These are phyloP conservation scores for Aspergillus spinulosporus DNA, from an alignment of 2,329 filamentous ascomycete species.

Conservation along the genomic window DNA sequence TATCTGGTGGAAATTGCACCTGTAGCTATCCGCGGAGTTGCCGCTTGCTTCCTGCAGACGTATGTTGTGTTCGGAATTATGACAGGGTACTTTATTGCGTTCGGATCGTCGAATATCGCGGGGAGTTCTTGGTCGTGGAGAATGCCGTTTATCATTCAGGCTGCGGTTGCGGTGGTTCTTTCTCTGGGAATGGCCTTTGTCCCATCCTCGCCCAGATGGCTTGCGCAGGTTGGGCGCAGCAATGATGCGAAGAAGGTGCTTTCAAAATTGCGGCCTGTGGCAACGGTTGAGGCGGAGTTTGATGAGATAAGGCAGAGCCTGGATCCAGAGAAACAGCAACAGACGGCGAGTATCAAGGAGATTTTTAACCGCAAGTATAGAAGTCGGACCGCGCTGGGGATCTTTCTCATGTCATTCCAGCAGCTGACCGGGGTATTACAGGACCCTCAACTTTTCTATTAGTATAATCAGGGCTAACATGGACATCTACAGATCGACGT, in stretches of 20 bases:
- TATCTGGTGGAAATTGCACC: constrained; percentile 20
- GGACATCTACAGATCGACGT: constrained; percentile 15
- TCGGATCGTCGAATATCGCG: constrained; percentile 13
- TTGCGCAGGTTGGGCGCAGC: constrained; percentile 11
- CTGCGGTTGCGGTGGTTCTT: constrained; percentile 8
- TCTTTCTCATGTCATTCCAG: constrained; percentile 21
- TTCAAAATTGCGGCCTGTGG: constrained; percentile 2
- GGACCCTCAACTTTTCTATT: background rate
- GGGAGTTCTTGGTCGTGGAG: constrained; percentile 15
- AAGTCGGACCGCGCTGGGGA: constrained; percentile 15
- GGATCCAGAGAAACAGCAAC: constrained; percentile 14
- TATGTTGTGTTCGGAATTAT: constrained; percentile 18
- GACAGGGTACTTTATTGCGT: constrained; percentile 18
- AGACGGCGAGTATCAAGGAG: constrained; percentile 16
- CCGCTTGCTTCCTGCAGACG: constrained; percentile 18
- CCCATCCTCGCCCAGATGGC: constrained; percentile 19
- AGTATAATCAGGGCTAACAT: background rate
- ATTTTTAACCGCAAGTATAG: constrained; percentile 18
- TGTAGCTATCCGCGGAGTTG: constrained; percentile 14
- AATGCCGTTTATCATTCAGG: constrained; percentile 17
- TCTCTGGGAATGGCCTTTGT: constrained; percentile 11
- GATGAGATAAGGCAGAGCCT: constrained; percentile 10
- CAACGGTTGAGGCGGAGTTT: background rate
- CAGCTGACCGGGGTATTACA: constrained; percentile 17
- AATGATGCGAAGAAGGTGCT: constrained; percentile 14